Evolutionary conservation across 2,329 filamentous ascomycete genomes (phyloP).

Genomic region (Penicillium hordei): DNA sequence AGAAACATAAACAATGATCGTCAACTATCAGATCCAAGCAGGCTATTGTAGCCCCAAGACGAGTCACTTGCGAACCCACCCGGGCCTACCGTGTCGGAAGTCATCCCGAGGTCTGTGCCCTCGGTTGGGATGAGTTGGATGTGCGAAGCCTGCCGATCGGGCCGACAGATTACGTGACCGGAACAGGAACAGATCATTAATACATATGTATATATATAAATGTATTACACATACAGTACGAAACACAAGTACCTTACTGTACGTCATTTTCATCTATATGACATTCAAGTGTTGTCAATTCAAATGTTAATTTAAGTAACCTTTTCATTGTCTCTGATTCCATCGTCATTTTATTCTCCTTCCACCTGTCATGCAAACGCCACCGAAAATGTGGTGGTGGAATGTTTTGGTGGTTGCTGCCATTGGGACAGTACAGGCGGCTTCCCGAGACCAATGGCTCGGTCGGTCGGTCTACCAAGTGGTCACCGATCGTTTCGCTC

Average conservation of each 20-base stretch:
- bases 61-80: neutral
- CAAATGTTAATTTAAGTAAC: neutral
- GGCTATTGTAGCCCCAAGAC: neutral
- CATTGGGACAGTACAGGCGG: conserved; percentile 18
- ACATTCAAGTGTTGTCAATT: neutral
- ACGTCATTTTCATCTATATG: conserved; percentile 2
- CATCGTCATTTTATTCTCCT: neutral
- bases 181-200: neutral
- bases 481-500: conserved; percentile 45
- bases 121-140: neutral
- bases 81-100: neutral
- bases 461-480: conserved; percentile 46
- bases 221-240: neutral
- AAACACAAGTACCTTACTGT: neutral
- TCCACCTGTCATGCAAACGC: conserved; percentile 8
- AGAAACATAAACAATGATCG: neutral
- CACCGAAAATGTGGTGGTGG: conserved; percentile 11
- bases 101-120: no score
- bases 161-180: neutral
- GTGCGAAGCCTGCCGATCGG: neutral
- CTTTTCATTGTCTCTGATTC: neutral
- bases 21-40: neutral
- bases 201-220: neutral
- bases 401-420: conserved; percentile 8
- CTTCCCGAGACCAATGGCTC: conserved; percentile 38